Evolutionary conservation across 139 green algal genomes (phyloP), one percentile per base, ranked within the genome.

Genomic region (Chlamydomonas schloesseri): DNA sequence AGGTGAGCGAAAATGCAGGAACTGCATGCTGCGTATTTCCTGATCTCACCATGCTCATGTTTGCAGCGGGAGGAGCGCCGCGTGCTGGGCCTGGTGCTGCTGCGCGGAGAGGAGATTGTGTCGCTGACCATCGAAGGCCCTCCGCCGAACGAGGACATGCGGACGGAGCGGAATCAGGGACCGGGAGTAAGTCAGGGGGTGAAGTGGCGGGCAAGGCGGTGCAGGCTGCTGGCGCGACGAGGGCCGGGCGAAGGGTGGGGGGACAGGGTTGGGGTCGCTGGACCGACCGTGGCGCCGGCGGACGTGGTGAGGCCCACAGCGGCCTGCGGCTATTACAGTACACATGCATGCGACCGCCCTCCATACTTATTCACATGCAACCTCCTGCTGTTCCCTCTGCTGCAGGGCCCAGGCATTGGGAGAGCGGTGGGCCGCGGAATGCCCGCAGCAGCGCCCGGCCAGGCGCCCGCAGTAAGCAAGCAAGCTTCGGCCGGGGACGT

Each of bases 61-160:
- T 26, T 34, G 92, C 94, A 99, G 94, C 91, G 95, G 53, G 96
- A 99, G 85, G 92, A 98, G 88, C 91, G 97, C 36, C 90, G 98
- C 2, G 98, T 99, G 55, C 93, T 99, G 68, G 98, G 98, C 3
- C 92, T 99, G 67, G 86, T 99, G 23, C 87, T 99, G 53, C 94
- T 99, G 62, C 91, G 97, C 15, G 97, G 97, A 14, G 97, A 99
- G 88, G 98, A 99, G 88, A 94, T 99, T 28, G 87, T 99, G 3
- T 97, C 96, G 24, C 74, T 99, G 28, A 97, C 94, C 3, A 97
- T 99, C 24, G 98, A 99, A 86, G 98, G 98, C 0, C 98, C 97
- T 20, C 98, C 98, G 3, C 97, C 97, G 10, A 88, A 93, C 50
- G 96, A 98, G 67, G 92, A 98, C 24, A 77, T 85, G 46, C 73